These are phyloP conservation scores for Euphorbia lathyris DNA, from an alignment of 345 rosid species.

Conservation along the genomic window DNA sequence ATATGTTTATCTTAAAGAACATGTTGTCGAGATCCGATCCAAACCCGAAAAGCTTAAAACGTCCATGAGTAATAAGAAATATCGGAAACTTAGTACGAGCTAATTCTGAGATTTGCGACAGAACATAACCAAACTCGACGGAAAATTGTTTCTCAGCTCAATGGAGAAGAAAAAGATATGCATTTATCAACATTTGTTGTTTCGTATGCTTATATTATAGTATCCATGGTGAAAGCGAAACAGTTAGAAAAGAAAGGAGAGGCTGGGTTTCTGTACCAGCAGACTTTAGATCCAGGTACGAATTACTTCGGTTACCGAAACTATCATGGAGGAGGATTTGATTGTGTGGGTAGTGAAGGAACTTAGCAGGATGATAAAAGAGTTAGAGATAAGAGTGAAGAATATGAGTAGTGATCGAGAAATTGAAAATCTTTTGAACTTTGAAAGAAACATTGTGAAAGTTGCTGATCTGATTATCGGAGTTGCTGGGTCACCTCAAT, in stretches of 20 bases:
- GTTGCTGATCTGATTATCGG: background rate
- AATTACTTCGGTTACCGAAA: slow-evolving; percentile 40
- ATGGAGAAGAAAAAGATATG: too few relatives aligned
- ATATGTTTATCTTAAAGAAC: slow-evolving; percentile 20
- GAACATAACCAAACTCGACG: slow-evolving; percentile 30
- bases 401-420: background rate
- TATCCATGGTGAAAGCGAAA: too few relatives aligned
- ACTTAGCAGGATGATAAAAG: background rate
- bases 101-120: slow-evolving; percentile 28
- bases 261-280: slow-evolving; percentile 18
- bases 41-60: background rate
- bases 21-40: background rate
- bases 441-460: too few relatives aligned
- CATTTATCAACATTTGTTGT: too few relatives aligned
- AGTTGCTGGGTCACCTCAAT: background rate
- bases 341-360: background rate
- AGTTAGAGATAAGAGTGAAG: too few relatives aligned
- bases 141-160: slow-evolving; percentile 8
- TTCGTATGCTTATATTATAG: too few relatives aligned
- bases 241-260: slow-evolving; percentile 12
- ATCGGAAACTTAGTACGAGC: slow-evolving; percentile 12
- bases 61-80: too few relatives aligned
- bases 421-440: too few relatives aligned
- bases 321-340: too few relatives aligned
- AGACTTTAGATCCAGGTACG: slow-evolving; percentile 28